Conservation (phyloP, 2,329 filamentous ascomycete genomes). For the Coccinonectria pachysandricola region DNA sequence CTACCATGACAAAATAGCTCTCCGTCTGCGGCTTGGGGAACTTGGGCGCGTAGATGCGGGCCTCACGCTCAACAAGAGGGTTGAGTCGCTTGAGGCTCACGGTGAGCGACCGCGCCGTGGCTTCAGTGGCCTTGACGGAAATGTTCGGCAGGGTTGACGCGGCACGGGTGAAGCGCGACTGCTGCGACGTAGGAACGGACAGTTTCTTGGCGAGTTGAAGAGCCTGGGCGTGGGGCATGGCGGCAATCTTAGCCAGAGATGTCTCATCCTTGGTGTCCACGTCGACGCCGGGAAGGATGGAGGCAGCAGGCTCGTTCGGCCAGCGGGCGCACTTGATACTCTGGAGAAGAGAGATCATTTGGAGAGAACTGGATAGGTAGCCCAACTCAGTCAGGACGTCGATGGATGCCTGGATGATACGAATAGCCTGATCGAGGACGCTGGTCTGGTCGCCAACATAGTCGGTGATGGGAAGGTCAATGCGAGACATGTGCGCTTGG, state of each 20-base stretch:
- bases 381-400: conserved; percentile 90
- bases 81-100: conserved; percentile 60
- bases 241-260: conserved; percentile 32
- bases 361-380: conserved; percentile 62
- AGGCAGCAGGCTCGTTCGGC: conserved; percentile 70
- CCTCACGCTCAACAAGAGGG: conserved; percentile 51
- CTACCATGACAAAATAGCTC: conserved; percentile 80
- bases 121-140: conserved; percentile 46
- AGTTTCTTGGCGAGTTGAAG: conserved; percentile 40
- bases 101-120: conserved; percentile 53
- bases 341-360: conserved; percentile 80
- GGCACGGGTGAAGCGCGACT: conserved; percentile 45
- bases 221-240: conserved; percentile 25
- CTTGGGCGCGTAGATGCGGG: conserved; percentile 71
- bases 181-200: conserved; percentile 33
- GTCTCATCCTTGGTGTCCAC: conserved; percentile 31
- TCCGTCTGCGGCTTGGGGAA: conserved; percentile 95
- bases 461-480: conserved; percentile 88
- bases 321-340: conserved; percentile 88
- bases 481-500: conserved; percentile 88
- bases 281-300: conserved; percentile 68
- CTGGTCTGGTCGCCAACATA: conserved; percentile 89
- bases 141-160: conserved; percentile 60
- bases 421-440: conserved; percentile 90
- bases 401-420: conserved; percentile 91